A percentile compares a stretch with the other conserved stretches of the same genome.
Evolutionary conservation across 208 protist species (phyloP).

Genomic region (Acanthamoeba sp.): DNA sequence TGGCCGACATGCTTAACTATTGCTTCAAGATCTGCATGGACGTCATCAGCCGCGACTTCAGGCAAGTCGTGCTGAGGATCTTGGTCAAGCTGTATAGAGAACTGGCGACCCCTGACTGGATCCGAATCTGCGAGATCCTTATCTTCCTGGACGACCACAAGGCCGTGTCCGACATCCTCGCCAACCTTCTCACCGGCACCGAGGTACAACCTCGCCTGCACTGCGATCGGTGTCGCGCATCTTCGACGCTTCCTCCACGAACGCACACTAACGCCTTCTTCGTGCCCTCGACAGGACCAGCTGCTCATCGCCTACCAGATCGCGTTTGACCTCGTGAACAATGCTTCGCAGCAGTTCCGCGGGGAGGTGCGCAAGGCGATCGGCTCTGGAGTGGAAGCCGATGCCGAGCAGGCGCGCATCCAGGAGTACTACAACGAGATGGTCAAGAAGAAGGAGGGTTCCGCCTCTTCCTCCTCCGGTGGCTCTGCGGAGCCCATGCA

Average conservation of each 20-base stretch:
- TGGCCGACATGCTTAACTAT: slow-evolving; percentile 93
- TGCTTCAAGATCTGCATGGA: slow-evolving; percentile 93
- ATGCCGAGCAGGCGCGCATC: slow-evolving; percentile 59
- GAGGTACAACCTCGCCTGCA: slow-evolving; percentile 90
- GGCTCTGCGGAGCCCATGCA: slow-evolving; percentile 32
- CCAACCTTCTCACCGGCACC: slow-evolving; percentile 86
- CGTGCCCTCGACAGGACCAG: slow-evolving; percentile 61
- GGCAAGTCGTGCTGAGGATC: slow-evolving; percentile 91
- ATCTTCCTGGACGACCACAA: slow-evolving; percentile 95
- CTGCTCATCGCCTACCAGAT: slow-evolving; percentile 91
- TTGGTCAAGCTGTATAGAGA: slow-evolving; percentile 93
- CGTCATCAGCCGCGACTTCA: slow-evolving; percentile 90
- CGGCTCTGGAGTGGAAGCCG: neutral
- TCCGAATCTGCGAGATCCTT: slow-evolving; percentile 92
- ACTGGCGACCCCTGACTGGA: slow-evolving; percentile 74
- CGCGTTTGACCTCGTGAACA: slow-evolving; percentile 91
- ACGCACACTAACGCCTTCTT: neutral
- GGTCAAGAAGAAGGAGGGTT: slow-evolving; percentile 70
- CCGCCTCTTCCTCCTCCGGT: neutral
- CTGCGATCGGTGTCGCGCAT: slow-evolving; percentile 93
- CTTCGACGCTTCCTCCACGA: neutral
- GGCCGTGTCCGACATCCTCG: slow-evolving; percentile 92
- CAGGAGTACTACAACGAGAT: slow-evolving; percentile 72
- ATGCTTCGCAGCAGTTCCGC: slow-evolving; percentile 90
- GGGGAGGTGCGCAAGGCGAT: slow-evolving; percentile 77